Evolutionary conservation across 2,329 filamentous ascomycete genomes (phyloP).

Genomic region (Phoma sp.): DNA sequence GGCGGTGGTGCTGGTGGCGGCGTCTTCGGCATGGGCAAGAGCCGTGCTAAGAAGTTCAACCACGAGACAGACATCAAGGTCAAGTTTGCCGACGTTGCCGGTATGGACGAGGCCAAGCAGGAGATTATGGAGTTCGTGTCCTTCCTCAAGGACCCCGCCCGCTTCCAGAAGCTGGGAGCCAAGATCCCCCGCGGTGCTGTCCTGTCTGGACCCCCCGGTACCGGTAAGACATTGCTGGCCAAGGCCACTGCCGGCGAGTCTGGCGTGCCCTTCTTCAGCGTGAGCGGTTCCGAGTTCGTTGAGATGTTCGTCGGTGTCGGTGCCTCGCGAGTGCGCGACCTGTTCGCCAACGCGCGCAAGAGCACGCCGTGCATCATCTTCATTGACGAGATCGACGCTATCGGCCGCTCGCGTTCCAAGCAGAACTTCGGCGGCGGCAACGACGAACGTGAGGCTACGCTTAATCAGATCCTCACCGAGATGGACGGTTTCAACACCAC

Average conservation of each 20-base stretch:
- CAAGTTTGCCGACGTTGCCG: constrained; percentile 95
- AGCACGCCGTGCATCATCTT: constrained; percentile 99
- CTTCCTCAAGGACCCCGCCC: constrained; percentile 91
- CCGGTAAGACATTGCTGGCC: constrained; percentile 94
- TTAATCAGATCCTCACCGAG: constrained; percentile 98
- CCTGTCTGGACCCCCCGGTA: constrained; percentile 95
- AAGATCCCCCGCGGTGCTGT: constrained; percentile 98
- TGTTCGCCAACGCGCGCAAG: constrained; percentile 94
- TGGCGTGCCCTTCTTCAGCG: constrained; percentile 95
- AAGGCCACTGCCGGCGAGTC: constrained; percentile 98
- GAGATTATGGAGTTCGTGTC: constrained; percentile 99
- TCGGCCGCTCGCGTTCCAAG: constrained; percentile 87
- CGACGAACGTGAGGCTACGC: constrained; percentile 93
- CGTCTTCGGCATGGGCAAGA: constrained; percentile 96
- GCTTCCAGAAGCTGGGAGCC: constrained; percentile 91
- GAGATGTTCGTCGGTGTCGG: constrained; percentile 99
- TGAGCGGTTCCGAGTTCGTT: constrained; percentile 97
- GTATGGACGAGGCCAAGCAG: constrained; percentile 96
- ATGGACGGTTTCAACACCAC: constrained; percentile 99
- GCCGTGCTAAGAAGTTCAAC: constrained; percentile 95
- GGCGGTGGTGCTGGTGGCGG: constrained; percentile 69
- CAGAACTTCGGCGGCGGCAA: constrained; percentile 87
- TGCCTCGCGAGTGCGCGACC: constrained; percentile 89
- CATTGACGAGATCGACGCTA: constrained; percentile 98
- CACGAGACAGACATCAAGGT: constrained; percentile 96